Conservation (phyloP, 805 yeast species). For the Candida ulmi region DNA sequence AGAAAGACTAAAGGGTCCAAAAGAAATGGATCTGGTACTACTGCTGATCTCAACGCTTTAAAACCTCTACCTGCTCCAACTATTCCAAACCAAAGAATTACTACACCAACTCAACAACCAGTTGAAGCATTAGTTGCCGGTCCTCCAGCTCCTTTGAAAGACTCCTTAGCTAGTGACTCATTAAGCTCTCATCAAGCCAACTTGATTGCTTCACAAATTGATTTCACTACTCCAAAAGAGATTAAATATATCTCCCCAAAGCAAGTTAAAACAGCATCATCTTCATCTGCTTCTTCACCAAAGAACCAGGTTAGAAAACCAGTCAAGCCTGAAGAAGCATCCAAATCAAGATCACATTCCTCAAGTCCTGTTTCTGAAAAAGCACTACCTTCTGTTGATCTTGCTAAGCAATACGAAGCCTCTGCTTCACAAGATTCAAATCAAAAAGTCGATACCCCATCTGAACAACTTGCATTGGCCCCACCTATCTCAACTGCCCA, state of each 20-base stretch:
- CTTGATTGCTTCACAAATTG: constrained; percentile 6
- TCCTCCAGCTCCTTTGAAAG: constrained; percentile 17
- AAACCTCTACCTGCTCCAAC: constrained; percentile 17
- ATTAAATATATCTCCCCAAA: constrained; percentile 6
- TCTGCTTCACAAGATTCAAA: background rate
- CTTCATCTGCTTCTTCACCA: background rate
- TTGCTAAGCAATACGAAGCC: background rate
- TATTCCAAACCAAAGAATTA: constrained; percentile 16
- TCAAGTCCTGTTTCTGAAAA: no score
- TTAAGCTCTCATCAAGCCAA: constrained; percentile 7
- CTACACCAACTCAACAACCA: constrained; percentile 17
- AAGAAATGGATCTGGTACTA: background rate
- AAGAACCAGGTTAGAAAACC: background rate
- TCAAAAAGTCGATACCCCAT: background rate
- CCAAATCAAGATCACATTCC: no score
- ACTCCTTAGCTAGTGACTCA: constrained; percentile 13
- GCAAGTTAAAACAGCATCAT: background rate
- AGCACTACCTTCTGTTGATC: background rate
- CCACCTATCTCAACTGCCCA: background rate
- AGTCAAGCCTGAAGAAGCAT: no score
- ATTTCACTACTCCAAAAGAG: constrained; percentile 10
- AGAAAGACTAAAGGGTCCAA: background rate
- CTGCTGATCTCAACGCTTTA: background rate
- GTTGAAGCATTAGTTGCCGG: constrained; percentile 3
- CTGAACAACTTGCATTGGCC: background rate